Evolutionary conservation across 192 early-diverging fungal species (phyloP), one percentile per base, ranked within the genome.

Genomic region (Rhizophagus clarus): DNA sequence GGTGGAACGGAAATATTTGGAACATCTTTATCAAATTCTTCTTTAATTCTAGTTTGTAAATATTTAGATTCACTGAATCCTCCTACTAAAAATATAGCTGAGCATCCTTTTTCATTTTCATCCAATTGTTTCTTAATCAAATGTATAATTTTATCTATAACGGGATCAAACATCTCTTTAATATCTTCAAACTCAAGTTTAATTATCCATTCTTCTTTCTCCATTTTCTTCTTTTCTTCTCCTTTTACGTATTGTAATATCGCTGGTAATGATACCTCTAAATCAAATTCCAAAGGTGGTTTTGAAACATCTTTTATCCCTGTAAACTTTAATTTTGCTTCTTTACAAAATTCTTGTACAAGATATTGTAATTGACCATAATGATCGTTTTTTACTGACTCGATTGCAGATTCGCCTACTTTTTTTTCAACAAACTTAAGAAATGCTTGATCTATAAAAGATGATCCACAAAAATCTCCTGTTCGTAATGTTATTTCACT

Each of bases 401-500:
- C 77, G 47, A 72, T 79, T 61, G 83, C 74, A 47, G 82, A 68
- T 40, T 81, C 67, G 20, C 84, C 82, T 71, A 88, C 81, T 74
- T 83, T 87, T 63, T 79, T 75, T 26, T 79, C 81, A 51, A 90
- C 32, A 40, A 83, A 86, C 12, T 78, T 75, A 4, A 85, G 74
- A 84, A 90, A 87, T 66, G 84, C 82, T 28, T 77, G 71, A 75
- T 90, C 89, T 40, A 88, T 64, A 67, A 85, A 88, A 15, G 82
- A 80, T 17, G 84, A 85, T 1, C 89, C 89, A 24, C 89, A 90
- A 7, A 82, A 83, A 15, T 81, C 87, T 76, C 87, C 89, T 66
- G 85, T 82, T 40, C 85, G 87, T 72, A 84, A 85, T 31, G 86
- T 90, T 28, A 86, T 85, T 79, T 90, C 89, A 3, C 82, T 83